Evolutionary conservation across 2,329 filamentous ascomycete genomes (phyloP).

Genomic region (Sclerotinia borealis): DNA sequence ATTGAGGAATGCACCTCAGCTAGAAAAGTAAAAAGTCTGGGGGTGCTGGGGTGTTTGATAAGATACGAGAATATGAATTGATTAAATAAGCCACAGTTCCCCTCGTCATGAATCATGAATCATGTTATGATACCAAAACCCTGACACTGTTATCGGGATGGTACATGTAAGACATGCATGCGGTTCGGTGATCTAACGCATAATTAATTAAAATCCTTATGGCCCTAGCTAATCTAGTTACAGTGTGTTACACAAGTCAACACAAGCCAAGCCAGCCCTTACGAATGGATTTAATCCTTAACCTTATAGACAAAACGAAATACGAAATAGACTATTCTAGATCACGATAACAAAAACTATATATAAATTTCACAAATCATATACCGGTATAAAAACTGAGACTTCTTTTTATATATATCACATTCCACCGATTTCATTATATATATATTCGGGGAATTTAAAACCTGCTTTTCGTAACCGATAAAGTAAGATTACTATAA

Average conservation of each 20-base stretch:
- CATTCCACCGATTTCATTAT: neutral
- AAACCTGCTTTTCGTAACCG: neutral
- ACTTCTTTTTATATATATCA: too few species aligned
- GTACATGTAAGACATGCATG: slow-evolving; percentile 7
- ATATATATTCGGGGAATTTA: neutral
- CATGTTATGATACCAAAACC: too few species aligned
- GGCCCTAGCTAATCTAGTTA: too few species aligned
- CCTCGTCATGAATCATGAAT: too few species aligned
- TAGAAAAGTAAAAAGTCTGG: neutral
- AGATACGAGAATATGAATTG: neutral
- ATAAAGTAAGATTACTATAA: too few species aligned
- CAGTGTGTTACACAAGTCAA: too few species aligned
- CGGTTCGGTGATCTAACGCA: neutral
- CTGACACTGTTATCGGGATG: neutral
- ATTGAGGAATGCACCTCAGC: neutral
- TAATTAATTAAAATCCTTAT: too few species aligned
- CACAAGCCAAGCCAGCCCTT: too few species aligned
- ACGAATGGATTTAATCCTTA: too few species aligned
- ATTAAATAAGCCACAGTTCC: neutral
- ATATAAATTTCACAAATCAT: neutral
- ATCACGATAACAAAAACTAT: too few species aligned
- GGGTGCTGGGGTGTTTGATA: neutral
- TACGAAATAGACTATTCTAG: too few species aligned
- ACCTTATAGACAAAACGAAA: neutral
- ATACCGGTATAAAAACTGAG: neutral